Percentiles rank a stretch among this genome's conserved stretches.
phyloP scores from a whole-genome alignment of 768 basidiomycete species.

The Serpula lacrymans region DNA sequence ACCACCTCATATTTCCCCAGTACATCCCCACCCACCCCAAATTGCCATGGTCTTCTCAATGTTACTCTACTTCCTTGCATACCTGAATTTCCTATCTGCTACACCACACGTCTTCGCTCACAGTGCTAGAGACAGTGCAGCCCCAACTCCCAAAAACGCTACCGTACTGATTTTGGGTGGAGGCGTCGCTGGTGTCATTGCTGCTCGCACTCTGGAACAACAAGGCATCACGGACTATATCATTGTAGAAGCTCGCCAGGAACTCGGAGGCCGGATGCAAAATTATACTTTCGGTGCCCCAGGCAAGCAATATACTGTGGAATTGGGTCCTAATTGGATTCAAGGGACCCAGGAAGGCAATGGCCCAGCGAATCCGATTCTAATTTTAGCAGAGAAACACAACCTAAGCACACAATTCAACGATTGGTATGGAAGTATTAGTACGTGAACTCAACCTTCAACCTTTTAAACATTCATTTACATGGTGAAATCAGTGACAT shows the following conservation, averaged over 20 bases:
- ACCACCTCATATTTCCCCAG: background rate
- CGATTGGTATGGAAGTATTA: constrained; percentile 39
- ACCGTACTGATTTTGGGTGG: constrained; percentile 62
- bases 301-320: constrained; percentile 40
- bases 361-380: constrained; percentile 59
- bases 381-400: constrained; percentile 53
- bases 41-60: constrained; percentile 13
- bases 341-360: constrained; percentile 47
- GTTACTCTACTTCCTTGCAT: background rate
- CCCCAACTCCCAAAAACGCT: constrained; percentile 11
- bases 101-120: constrained; percentile 6
- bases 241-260: constrained; percentile 55
- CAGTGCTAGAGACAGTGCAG: constrained; percentile 6
- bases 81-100: constrained; percentile 6
- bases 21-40: background rate
- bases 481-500: constrained; percentile 43
- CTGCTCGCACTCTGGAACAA: constrained; percentile 56
- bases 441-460: constrained; percentile 31
- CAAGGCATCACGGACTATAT: constrained; percentile 55
- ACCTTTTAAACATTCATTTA: background rate
- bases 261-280: constrained; percentile 62
- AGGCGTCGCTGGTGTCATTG: constrained; percentile 62
- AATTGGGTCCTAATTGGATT: constrained; percentile 62
- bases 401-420: constrained; percentile 43
- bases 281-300: constrained; percentile 40